Conservation (phyloP, 1,284 basidiomycete genomes). For the Boletus smithii region DNA sequence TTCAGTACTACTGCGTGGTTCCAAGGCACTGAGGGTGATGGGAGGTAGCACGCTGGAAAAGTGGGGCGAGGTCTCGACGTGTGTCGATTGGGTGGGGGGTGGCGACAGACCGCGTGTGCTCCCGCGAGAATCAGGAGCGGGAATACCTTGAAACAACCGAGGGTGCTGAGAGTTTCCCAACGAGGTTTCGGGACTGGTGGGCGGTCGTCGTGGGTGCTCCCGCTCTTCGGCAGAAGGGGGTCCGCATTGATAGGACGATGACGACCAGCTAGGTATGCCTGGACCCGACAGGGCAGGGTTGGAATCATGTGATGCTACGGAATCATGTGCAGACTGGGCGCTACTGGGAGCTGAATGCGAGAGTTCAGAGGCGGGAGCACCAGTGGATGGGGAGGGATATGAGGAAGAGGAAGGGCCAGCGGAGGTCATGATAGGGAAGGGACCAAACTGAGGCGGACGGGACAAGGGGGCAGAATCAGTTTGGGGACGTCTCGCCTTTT, state of each 20-base stretch:
- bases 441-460: slow-evolving; percentile 57
- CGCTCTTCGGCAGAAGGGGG: slow-evolving; percentile 22
- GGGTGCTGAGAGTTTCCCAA: slow-evolving; percentile 3
- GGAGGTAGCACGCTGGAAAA: slow-evolving; percentile 32
- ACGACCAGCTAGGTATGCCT: slow-evolving; percentile 50
- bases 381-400: slow-evolving; percentile 19
- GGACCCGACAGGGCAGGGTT: slow-evolving; percentile 52
- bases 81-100: slow-evolving; percentile 11
- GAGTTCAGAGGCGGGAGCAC: slow-evolving; percentile 8
- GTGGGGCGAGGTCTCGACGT: slow-evolving; percentile 23
- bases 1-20: slow-evolving; percentile 14
- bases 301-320: slow-evolving; percentile 29
- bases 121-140: slow-evolving; percentile 12
- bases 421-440: slow-evolving; percentile 48
- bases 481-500: slow-evolving; percentile 72
- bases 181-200: slow-evolving; percentile 13
- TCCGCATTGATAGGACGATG: slow-evolving; percentile 17
- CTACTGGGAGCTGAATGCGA: slow-evolving; percentile 15
- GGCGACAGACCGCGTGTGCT: slow-evolving; percentile 11
- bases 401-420: slow-evolving; percentile 25
- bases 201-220: slow-evolving; percentile 13
- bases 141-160: slow-evolving; percentile 9
- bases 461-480: slow-evolving; percentile 45
- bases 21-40: slow-evolving; percentile 19
- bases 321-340: slow-evolving; percentile 19